Evolutionary conservation across 1,284 basidiomycete genomes (phyloP), one percentile per base, ranked within the genome.

Genomic region (Tilletia horrida): DNA sequence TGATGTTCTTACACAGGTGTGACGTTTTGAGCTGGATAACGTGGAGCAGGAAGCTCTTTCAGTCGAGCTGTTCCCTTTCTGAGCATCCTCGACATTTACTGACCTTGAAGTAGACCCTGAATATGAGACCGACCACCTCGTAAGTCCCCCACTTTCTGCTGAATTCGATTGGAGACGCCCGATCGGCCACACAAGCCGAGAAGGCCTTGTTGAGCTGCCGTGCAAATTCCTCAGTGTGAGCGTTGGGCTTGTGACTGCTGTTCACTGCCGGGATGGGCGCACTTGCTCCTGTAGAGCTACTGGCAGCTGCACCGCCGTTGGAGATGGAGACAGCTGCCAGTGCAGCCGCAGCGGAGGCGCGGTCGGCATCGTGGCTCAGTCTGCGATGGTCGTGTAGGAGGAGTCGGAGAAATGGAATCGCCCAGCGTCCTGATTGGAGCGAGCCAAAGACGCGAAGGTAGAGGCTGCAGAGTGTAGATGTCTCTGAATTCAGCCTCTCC

Each of bases 21-120:
- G 96, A 92, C 68, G 91, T 88, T 82, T 91, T 91, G 59, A 97
- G 88, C 90, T 93, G 79, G 23, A 31, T 40, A 21, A 42, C 50
- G 65, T 59, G 63, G 43, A 64, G 63, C 55, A 59, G 55, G 66
- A 29, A 45, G 52, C 57, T 16, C 47, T 31, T 65, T 52, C 50
- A 27, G 11, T 11, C 23, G 50, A 25, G 13, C 3, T 44, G 40
- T 25, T 43, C 7, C 40, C 16, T 13, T 27, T 2, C 65, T 27
- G 52, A 14, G 45, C 66, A 50, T 63, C 40, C n/a, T 31, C 13
- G 45, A n/a, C 27, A 23, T 14, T 52, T 44, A 84, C 88, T 76
- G 82, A 89, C 93, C 77, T 89, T 88, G 85, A 97, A 97, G 84
- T 98, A 98, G 63, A 89, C 91, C 81, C 97, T 96, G 83, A 98